phyloP scores from a whole-genome alignment of 2,329 filamentous ascomycete genomes.

The Pyricularia pennisetigena region DNA sequence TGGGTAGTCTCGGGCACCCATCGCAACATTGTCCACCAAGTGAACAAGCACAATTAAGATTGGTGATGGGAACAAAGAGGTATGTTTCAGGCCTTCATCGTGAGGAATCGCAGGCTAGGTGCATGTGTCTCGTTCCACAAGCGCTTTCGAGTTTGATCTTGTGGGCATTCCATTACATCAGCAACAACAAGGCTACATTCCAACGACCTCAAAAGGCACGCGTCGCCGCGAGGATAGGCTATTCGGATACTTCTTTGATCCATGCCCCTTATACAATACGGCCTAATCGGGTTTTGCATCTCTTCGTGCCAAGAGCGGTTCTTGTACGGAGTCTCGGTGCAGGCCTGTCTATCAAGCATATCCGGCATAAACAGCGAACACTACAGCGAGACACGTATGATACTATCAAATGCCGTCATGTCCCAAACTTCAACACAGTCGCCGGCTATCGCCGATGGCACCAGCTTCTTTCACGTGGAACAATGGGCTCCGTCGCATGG shows the following conservation, averaged over 20 bases:
- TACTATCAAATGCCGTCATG: background rate
- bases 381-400: background rate
- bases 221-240: background rate
- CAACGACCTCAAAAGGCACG: background rate
- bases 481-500: conserved; percentile 3
- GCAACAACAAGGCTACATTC: background rate
- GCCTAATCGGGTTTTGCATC: background rate
- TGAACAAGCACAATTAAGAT: background rate
- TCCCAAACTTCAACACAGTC: background rate
- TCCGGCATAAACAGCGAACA: background rate
- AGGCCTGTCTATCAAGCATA: background rate
- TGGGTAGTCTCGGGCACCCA: background rate
- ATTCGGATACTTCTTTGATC: background rate
- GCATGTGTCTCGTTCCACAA: background rate
- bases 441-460: background rate
- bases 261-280: background rate
- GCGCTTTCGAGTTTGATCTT: background rate
- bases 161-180: background rate
- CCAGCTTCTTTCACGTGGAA: background rate
- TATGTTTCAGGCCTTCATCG: background rate
- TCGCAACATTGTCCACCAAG: background rate
- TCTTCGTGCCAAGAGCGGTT: background rate
- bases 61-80: background rate
- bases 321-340: background rate
- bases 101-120: background rate